A percentile compares a stretch with the other conserved stretches of the same genome.
Conservation (phyloP, 1,284 basidiomycete species). For the Taiwanofungus camphoratus region DNA sequence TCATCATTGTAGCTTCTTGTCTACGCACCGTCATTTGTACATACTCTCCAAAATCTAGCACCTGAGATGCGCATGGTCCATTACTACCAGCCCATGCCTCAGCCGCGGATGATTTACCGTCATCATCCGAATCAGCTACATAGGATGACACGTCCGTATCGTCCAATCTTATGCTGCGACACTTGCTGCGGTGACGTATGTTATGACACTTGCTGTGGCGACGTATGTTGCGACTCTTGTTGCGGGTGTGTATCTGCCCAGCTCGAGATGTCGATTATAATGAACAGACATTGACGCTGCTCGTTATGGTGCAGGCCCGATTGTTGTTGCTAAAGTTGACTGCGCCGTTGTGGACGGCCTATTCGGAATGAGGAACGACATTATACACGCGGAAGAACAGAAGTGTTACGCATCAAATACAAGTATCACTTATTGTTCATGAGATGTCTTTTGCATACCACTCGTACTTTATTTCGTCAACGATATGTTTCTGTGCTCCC, state of each 20-base stretch:
- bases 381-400: no score
- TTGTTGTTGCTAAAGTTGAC: constrained; percentile 4
- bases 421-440: no score
- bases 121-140: constrained; percentile 3
- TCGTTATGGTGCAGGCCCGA: constrained; percentile 1
- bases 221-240: constrained; percentile 9
- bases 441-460: no score
- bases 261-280: neutral
- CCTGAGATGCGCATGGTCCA: constrained; percentile 21
- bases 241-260: constrained; percentile 7
- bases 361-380: no score
- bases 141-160: constrained; percentile 6
- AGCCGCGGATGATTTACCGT: constrained; percentile 16
- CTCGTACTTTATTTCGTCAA: no score
- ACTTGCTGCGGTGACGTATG: constrained; percentile 8
- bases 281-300: neutral
- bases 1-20: neutral
- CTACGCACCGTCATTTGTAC: neutral
- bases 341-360: no score
- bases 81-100: constrained; percentile 14
- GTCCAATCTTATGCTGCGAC: constrained; percentile 10
- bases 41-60: constrained; percentile 9
- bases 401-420: no score
- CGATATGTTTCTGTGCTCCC: no score
- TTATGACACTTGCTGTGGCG: constrained; percentile 8